These are phyloP conservation scores for Fusarium sp. DNA, from an alignment of 2,329 filamentous ascomycete genomes.

Conservation along the genomic window DNA sequence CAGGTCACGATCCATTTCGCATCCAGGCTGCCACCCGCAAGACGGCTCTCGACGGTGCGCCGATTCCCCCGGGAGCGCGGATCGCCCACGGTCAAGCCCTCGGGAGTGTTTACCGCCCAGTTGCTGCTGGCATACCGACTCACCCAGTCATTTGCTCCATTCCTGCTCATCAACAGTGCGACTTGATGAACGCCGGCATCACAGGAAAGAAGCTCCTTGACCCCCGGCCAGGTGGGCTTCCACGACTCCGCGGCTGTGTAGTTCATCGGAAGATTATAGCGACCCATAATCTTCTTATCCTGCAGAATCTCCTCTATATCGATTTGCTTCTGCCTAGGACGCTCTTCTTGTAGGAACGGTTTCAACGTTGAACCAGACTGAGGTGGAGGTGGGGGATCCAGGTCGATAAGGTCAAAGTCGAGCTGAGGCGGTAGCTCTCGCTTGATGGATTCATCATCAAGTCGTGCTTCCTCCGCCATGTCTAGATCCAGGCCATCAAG, in stretches of 20 bases:
- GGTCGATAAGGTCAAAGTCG: background rate
- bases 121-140: constrained; percentile 35
- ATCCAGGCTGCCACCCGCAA: constrained; percentile 48
- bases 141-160: constrained; percentile 30
- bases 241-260: background rate
- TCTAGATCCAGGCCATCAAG: too few species aligned
- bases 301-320: background rate
- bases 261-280: background rate
- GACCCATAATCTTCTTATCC: background rate
- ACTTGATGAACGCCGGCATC: constrained; percentile 38
- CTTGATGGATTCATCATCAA: constrained; percentile 18
- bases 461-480: background rate
- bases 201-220: constrained; percentile 39
- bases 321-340: background rate
- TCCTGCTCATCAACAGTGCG: constrained; percentile 25
- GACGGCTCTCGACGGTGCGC: constrained; percentile 51
- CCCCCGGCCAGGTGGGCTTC: constrained; percentile 34
- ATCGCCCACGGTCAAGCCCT: background rate
- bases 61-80: too few species aligned
- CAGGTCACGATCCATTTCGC: constrained; percentile 48
- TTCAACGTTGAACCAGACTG: background rate
- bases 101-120: constrained; percentile 30
- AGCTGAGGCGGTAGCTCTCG: constrained; percentile 22
- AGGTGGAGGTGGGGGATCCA: background rate
- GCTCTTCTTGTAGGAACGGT: background rate